These are phyloP conservation scores for Schwanniomyces yamadae DNA, from an alignment of 805 yeast species.

Conservation along the genomic window DNA sequence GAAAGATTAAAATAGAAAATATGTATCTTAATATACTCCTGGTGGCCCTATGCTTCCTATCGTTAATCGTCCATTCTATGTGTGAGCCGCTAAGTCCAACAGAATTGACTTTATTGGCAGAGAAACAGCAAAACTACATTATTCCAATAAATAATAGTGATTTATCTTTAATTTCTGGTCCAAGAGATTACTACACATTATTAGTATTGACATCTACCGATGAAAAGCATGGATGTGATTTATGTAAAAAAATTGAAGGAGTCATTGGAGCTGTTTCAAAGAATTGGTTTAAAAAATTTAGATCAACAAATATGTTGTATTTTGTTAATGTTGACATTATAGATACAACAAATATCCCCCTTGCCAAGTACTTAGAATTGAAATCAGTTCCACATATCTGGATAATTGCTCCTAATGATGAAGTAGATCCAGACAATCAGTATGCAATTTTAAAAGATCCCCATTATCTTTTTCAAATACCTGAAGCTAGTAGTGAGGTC, in stretches of 20 bases:
- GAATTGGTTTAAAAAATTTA: constrained; percentile 45
- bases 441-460: constrained; percentile 24
- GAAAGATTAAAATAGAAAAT: too few species aligned
- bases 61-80: neutral
- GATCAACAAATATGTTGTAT: constrained; percentile 38
- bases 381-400: constrained; percentile 64
- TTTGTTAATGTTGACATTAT: constrained; percentile 53
- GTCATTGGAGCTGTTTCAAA: constrained; percentile 41
- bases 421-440: constrained; percentile 19
- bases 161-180: constrained; percentile 44
- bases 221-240: constrained; percentile 42
- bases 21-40: too few species aligned
- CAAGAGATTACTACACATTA: constrained; percentile 51
- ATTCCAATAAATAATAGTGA: constrained; percentile 43
- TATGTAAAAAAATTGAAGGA: constrained; percentile 47
- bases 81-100: constrained; percentile 1
- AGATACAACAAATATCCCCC: constrained; percentile 35
- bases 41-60: too few species aligned
- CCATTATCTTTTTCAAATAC: constrained; percentile 36
- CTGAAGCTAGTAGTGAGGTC: constrained; percentile 29
- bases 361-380: constrained; percentile 43
- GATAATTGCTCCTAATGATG: constrained; percentile 55
- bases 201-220: constrained; percentile 52
- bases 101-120: constrained; percentile 3
- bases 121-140: constrained; percentile 27